Conservation (phyloP, 345 rosid species). For the Acer campestre region DNA sequence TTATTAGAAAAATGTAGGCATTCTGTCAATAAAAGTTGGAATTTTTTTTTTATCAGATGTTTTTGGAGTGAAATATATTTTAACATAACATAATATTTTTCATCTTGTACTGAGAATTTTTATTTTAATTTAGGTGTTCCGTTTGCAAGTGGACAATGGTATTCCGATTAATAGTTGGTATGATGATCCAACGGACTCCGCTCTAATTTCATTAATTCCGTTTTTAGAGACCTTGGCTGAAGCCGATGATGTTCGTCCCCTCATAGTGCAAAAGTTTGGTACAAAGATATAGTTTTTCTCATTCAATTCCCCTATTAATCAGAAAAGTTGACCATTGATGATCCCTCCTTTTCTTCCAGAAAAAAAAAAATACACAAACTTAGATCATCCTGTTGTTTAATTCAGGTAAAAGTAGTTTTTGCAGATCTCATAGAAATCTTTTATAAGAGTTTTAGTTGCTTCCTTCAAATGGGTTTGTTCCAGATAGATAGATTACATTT, state of each 20-base stretch:
- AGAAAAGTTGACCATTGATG: background rate
- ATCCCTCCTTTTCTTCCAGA: background rate
- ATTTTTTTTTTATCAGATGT: background rate
- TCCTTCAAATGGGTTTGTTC: background rate
- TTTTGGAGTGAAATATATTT: background rate
- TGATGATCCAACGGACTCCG: slow-evolving; percentile 77
- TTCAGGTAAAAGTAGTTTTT: background rate
- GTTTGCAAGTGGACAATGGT: slow-evolving; percentile 91
- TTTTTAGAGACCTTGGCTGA: slow-evolving; percentile 83
- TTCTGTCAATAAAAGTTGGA: background rate
- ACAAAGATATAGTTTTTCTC: slow-evolving; percentile 39
- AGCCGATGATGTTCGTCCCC: slow-evolving; percentile 87
- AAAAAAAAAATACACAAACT: background rate
- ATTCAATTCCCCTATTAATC: background rate
- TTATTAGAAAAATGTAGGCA: background rate
- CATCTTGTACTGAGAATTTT: slow-evolving; percentile 10
- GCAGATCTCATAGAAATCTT: background rate
- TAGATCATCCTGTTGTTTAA: background rate
- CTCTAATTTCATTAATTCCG: slow-evolving; percentile 79
- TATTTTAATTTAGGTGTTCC: slow-evolving; percentile 65
- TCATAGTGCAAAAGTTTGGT: slow-evolving; percentile 81
- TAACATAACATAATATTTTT: no score
- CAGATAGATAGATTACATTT: background rate
- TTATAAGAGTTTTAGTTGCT: background rate
- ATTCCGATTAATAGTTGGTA: slow-evolving; percentile 97